These are phyloP conservation scores for Podospora sp. DNA, from an alignment of 495 filamentous ascomycete species.

Conservation along the genomic window DNA sequence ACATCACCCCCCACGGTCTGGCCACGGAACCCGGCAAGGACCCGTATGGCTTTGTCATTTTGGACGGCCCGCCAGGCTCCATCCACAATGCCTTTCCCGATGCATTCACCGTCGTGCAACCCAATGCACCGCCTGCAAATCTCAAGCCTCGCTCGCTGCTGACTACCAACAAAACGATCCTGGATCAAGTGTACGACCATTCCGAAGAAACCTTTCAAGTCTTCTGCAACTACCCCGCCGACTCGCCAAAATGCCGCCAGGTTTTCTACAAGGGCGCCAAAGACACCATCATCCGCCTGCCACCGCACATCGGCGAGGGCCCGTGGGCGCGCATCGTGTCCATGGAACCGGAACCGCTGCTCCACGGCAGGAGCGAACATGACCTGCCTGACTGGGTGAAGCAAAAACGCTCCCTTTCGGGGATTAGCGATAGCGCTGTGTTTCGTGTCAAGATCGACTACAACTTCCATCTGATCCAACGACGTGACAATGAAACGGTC, in stretches of 20 bases:
- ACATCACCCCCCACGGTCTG: constrained; percentile 20
- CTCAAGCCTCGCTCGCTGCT: constrained; percentile 30
- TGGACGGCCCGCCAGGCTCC: constrained; percentile 37
- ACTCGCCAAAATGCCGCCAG: constrained; percentile 29
- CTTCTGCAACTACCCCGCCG: constrained; percentile 34
- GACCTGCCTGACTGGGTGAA: constrained; percentile 3
- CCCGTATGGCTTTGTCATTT: constrained; percentile 43
- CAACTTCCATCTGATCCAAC: constrained; percentile 26
- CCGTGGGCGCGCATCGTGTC: constrained; percentile 37
- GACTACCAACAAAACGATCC: constrained; percentile 34
- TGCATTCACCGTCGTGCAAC: constrained; percentile 27
- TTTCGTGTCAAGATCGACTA: constrained; percentile 43
- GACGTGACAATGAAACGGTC: constrained; percentile 5
- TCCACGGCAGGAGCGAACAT: constrained; percentile 19
- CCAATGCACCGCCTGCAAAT: constrained; percentile 19
- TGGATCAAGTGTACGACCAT: constrained; percentile 37
- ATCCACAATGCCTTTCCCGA: constrained; percentile 35
- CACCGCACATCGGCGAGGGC: constrained; percentile 37
- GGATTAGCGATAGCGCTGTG: constrained; percentile 14
- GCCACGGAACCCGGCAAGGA: too few species aligned
- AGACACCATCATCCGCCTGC: constrained; percentile 42
- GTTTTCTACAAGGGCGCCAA: constrained; percentile 36
- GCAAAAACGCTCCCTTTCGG: background rate
- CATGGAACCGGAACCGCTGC: constrained; percentile 13
- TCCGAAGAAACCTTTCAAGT: constrained; percentile 32